Evolutionary conservation across 2,329 filamentous ascomycete species (phyloP), one percentile per base, ranked within the genome.

Genomic region (Cladorrhinum sp.): DNA sequence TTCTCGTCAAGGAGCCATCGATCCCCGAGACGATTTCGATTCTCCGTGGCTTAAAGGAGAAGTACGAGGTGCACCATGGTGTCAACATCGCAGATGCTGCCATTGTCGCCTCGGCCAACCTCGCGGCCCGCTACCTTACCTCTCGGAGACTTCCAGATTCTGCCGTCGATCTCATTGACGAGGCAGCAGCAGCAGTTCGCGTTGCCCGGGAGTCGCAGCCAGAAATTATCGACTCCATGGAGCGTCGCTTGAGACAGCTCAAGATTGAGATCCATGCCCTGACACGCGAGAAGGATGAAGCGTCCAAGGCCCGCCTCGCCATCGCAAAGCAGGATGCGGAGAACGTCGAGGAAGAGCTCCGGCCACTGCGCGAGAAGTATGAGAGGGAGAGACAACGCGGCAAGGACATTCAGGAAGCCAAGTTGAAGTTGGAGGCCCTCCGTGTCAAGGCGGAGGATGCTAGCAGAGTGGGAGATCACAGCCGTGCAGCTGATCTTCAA

Each of bases 191-290:
- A 1, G 95, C 95, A n/a, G 95, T 99, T 62, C 86, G 92, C 59
- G 96, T 99, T 24, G 92, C 93, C 32, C 87, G 95, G 67, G 95
- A 99, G 77, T 99, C 95, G 1, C 93, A 98, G 70, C 95, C 95
- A 2, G 95, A 99, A 77, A 88, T 93, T 29, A 90, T 99, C 56
- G 95, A 99, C 77, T 96, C 91, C 56, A 84, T 99, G 57, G 95
- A 99, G 77, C 88, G 95, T 67, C 91, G 88, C 71, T 82, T 92
- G 64, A 89, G 92, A 62, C 95, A 99, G 76, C 83, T 98, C 57
- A 89, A 96, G 75, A 99, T 99, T 68, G 95, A 99, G 76, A 99
- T 99, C 60, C 93, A 97, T 71, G 95, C 95, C 36, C 80, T 99
- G 53, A 88, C 92, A 66, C 90, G 93, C 70, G 95, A 99, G 74